These are phyloP conservation scores for Ceratobasidium sp. DNA, from an alignment of 1,284 basidiomycete genomes.

Conservation along the genomic window DNA sequence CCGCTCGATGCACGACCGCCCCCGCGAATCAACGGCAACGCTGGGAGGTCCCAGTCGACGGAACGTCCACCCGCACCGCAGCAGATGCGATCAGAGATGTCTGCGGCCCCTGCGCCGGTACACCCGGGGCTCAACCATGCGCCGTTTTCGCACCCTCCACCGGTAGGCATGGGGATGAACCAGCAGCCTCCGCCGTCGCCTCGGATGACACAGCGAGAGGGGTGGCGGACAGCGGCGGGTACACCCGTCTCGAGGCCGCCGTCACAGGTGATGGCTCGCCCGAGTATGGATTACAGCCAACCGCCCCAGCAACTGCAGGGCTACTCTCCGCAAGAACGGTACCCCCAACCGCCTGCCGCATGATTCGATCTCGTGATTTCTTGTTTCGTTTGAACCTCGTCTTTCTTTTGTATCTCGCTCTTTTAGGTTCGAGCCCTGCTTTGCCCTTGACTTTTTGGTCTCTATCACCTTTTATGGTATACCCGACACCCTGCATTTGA, in stretches of 20 bases:
- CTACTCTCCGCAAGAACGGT: conserved; percentile 18
- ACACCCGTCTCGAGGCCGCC: conserved; percentile 16
- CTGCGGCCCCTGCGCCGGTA: conserved; percentile 2
- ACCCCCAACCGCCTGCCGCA: neutral
- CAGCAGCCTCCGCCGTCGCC: conserved; percentile 15
- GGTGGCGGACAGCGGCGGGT: neutral
- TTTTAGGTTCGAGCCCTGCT: neutral
- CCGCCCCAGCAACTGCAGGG: conserved; percentile 6
- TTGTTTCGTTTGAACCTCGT: neutral
- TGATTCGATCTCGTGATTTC: neutral
- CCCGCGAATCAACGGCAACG: conserved; percentile 34
- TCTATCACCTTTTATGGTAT: conserved; percentile 32
- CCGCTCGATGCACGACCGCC: conserved; percentile 25
- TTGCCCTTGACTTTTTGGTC: neutral
- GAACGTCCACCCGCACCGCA: conserved; percentile 20
- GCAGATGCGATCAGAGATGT: conserved; percentile 20
- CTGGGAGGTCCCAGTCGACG: conserved; percentile 16
- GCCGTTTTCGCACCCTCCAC: conserved; percentile 10
- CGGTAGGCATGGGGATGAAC: neutral
- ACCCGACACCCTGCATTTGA: conserved; percentile 36
- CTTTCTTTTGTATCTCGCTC: neutral
- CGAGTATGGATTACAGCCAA: conserved; percentile 16
- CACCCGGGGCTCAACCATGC: conserved; percentile 13
- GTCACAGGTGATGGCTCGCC: conserved; percentile 26
- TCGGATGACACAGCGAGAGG: conserved; percentile 22